Conservation (phyloP, 164 flowering plant genomes). For the Liriodendron chinense region DNA sequence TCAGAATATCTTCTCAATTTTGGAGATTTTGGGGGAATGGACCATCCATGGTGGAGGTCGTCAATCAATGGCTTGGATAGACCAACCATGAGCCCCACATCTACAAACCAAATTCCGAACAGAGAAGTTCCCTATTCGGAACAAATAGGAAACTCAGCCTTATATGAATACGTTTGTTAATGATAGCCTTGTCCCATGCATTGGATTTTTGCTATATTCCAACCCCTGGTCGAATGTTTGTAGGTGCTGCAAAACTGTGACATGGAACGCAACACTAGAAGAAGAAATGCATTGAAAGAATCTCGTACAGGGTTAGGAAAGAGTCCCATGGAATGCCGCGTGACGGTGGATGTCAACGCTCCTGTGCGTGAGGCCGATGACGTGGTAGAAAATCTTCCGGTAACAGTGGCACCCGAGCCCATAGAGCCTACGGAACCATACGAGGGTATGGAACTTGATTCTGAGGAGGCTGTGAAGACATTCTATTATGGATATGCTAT, state of each 20-base stretch:
- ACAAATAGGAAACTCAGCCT: too few species aligned
- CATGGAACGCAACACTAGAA: background rate
- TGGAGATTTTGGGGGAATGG: too few species aligned
- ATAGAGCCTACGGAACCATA: constrained; percentile 29
- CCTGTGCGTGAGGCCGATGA: constrained; percentile 2
- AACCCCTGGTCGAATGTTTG: background rate
- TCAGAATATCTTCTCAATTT: too few species aligned
- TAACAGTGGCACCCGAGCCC: background rate
- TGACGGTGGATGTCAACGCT: constrained; percentile 5
- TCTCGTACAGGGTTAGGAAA: background rate
- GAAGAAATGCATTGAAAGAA: background rate
- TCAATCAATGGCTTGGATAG: too few species aligned
- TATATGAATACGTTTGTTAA: too few species aligned
- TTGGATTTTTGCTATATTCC: background rate
- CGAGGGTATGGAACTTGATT: constrained; percentile 36
- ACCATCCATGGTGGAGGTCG: too few species aligned
- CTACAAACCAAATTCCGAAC: too few species aligned
- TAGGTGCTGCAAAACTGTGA: background rate
- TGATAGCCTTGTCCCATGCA: background rate
- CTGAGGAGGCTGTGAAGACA: constrained; percentile 31
- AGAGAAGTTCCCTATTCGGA: too few species aligned
- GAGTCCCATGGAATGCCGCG: background rate
- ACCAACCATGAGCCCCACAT: too few species aligned
- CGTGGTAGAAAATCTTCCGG: background rate
- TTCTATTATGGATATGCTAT: constrained; percentile 27